Base-by-base conservation (phyloP, 2,329 filamentous ascomycete genomes). In the Dothiorella sarmentorum region DNA sequence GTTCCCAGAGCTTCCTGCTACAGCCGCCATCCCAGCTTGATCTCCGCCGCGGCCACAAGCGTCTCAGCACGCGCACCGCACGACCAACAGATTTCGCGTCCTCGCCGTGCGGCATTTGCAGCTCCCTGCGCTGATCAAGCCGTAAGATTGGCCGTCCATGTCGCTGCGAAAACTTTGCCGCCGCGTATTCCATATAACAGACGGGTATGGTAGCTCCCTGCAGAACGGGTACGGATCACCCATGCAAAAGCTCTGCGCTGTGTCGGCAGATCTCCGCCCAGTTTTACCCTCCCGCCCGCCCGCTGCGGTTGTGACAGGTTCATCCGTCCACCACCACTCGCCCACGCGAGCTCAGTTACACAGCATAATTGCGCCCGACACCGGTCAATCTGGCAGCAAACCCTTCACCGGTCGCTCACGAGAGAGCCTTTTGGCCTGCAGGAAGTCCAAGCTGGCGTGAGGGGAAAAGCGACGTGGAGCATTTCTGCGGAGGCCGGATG, bases 11-110 rank as follows among this genome's bases (percentile, higher is more conserved):
- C 52, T 31, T 13, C 17, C 5, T 29, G 7, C 18, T 18, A 42
- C 33, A 17, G 37, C 13, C 10, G 20, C 3, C 33, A 56, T 44
- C 52, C 52, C 52, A 20, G 52, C 38, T 26, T 24, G 38, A 33
- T 56, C 17, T 43, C 49, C 49, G 44, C 56, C 38, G 35, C 56
- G 56, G 56, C 56, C 56, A 43, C 24, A 17, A 18, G 44, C 56
- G 56, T 58, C 56, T 58, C 56, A 58, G 56, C 44, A 51, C 44
- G 45, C 56, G 56, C 56, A 37, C 24, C 55, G 55, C 49, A 53
- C 49, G 49, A 35, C 35, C 49, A 27, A 4, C 24, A 35, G 33
- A 53, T 29, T 53, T 53, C 49, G n/a, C 31, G 29, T 53, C 49
- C 52, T 44, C 33, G 38, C 52, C 40, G 27, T 56, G 52, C 52